A percentile compares a stretch with the other conserved stretches of the same genome.
Evolutionary conservation across 805 yeast species (phyloP).

Genomic region (Metschnikowia santaceciliae): DNA sequence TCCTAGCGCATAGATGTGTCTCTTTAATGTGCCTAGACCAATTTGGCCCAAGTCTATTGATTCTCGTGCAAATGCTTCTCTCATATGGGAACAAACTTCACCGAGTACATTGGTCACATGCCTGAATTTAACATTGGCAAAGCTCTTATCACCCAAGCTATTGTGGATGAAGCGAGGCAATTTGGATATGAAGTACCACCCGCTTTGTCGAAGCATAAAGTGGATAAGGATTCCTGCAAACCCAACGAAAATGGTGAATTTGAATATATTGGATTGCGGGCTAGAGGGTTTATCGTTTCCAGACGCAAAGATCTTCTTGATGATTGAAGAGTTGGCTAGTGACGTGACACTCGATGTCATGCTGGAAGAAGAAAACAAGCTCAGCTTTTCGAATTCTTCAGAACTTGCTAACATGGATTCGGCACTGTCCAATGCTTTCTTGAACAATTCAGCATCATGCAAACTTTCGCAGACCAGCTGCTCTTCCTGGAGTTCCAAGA

Average conservation of each 20-base stretch:
- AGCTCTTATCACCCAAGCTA: constrained; percentile 3
- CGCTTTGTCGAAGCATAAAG: constrained; percentile 24
- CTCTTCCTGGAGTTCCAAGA: constrained; percentile 26
- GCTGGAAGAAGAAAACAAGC: constrained; percentile 33
- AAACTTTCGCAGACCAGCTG: constrained; percentile 27
- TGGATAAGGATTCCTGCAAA: constrained; percentile 37
- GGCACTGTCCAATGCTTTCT: constrained; percentile 18
- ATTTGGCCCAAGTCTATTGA: constrained; percentile 23
- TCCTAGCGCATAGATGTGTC: constrained; percentile 25
- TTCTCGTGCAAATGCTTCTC: background rate
- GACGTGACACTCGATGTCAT: constrained; percentile 3
- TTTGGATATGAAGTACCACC: background rate
- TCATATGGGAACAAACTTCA: background rate
- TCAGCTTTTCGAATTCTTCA: constrained; percentile 14
- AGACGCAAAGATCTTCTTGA: background rate
- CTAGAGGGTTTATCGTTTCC: background rate
- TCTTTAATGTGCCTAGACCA: constrained; percentile 33
- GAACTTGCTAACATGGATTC: constrained; percentile 9
- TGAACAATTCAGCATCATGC: constrained; percentile 25
- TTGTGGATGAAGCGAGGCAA: background rate
- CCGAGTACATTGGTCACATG: background rate
- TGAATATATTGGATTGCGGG: constrained; percentile 25
- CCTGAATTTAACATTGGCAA: background rate
- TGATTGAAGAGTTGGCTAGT: background rate
- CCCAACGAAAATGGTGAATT: constrained; percentile 36